Conservation (phyloP, 345 rosid genomes). For the Salix viminalis region DNA sequence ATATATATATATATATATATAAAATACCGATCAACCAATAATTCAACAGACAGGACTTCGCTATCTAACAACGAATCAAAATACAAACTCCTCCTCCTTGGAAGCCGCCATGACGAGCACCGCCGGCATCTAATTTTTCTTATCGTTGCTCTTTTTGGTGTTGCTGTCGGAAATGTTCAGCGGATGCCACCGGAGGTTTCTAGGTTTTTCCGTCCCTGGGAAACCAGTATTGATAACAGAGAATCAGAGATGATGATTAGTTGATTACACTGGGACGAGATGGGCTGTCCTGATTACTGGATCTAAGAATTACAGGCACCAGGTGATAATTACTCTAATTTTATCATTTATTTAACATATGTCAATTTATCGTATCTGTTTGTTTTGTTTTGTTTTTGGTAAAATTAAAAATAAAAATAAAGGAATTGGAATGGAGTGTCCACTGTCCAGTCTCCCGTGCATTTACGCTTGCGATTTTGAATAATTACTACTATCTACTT, state of each 20-base stretch:
- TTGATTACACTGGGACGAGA: constrained; percentile 49
- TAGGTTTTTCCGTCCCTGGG: not conserved
- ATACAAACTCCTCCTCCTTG: not conserved
- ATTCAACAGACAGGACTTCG: too few relatives aligned
- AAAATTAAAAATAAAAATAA: too few relatives aligned
- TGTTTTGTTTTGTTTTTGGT: not conserved
- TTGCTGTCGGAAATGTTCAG: constrained; percentile 1
- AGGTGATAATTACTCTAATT: constrained; percentile 29
- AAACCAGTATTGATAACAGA: not conserved
- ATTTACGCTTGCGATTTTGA: too few relatives aligned
- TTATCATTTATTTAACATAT: too few relatives aligned
- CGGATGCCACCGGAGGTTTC: constrained; percentile 14
- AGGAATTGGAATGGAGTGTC: too few relatives aligned
- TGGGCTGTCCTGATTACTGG: constrained; percentile 88
- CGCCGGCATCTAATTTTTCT: constrained; percentile 1
- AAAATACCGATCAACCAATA: too few relatives aligned
- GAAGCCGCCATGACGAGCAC: not conserved
- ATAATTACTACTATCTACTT: too few relatives aligned
- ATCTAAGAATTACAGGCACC: constrained; percentile 79
- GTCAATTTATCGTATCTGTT: not conserved
- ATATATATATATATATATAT: too few relatives aligned
- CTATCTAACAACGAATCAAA: too few relatives aligned
- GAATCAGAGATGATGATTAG: constrained; percentile 30
- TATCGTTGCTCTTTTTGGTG: not conserved
- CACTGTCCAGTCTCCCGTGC: too few relatives aligned